Conservation (phyloP, 2,329 filamentous ascomycete genomes). For the Fusarium sp. region DNA sequence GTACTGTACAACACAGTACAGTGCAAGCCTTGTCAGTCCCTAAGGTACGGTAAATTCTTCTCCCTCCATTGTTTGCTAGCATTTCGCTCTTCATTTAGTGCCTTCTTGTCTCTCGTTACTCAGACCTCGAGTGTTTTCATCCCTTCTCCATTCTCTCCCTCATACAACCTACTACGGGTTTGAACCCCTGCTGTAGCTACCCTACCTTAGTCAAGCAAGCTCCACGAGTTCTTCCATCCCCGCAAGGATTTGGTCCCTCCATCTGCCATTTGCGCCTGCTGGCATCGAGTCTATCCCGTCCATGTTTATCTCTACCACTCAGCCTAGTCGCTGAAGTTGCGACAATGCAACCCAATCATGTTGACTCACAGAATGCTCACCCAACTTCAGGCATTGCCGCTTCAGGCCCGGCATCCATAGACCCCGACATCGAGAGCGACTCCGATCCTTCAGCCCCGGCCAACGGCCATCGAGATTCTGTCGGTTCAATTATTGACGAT, state of each 20-base stretch:
- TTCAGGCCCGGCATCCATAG: conserved; percentile 34
- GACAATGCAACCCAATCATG: conserved; percentile 44
- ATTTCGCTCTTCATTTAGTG: conserved; percentile 10
- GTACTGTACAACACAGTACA: conserved; percentile 14
- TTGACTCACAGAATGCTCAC: conserved; percentile 43
- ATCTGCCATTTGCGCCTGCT: conserved; percentile 23
- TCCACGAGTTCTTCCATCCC: conserved; percentile 39
- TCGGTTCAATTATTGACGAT: conserved; percentile 65
- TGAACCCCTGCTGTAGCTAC: conserved; percentile 11
- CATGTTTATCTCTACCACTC: conserved; percentile 41
- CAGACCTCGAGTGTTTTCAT: conserved; percentile 12
- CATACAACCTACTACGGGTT: not conserved
- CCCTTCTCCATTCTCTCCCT: conserved; percentile 7
- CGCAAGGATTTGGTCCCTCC: conserved; percentile 32
- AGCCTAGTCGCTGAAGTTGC: conserved; percentile 45
- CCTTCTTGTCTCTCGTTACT: conserved; percentile 26
- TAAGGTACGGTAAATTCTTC: conserved; percentile 21
- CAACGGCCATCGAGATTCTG: conserved; percentile 56
- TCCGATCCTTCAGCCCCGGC: conserved; percentile 27
- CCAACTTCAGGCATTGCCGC: conserved; percentile 36
- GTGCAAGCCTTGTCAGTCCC: conserved; percentile 33
- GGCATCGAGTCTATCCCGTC: conserved; percentile 23
- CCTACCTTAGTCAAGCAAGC: conserved; percentile 18
- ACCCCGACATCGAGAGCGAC: conserved; percentile 39
- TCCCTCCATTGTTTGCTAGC: conserved; percentile 32